Evolutionary conservation across 352 stramenopile genomes (phyloP).

Genomic region (Phytophthora boehmeriae): DNA sequence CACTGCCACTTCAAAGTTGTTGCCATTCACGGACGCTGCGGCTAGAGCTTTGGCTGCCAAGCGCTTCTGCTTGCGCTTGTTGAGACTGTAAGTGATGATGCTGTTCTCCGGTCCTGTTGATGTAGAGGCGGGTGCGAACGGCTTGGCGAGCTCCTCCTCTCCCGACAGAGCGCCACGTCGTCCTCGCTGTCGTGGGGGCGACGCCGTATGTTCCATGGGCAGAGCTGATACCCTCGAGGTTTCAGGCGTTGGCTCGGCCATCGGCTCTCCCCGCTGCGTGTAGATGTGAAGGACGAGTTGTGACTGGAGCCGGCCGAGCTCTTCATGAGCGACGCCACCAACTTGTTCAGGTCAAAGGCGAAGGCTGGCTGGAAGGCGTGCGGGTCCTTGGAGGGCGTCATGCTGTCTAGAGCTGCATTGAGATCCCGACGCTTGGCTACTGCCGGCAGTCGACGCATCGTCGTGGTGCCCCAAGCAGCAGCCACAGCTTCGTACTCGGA

Average conservation of each 20-base stretch:
- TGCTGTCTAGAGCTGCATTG: constrained; percentile 45
- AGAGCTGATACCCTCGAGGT: constrained; percentile 40
- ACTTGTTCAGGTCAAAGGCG: constrained; percentile 61
- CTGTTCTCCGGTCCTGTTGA: constrained; percentile 38
- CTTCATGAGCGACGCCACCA: constrained; percentile 51
- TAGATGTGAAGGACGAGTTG: constrained; percentile 44
- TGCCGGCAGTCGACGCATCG: constrained; percentile 45
- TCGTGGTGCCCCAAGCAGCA: constrained; percentile 46
- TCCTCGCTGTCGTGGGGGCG: constrained; percentile 30
- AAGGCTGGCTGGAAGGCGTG: constrained; percentile 54
- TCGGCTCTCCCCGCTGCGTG: constrained; percentile 29
- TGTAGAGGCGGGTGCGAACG: constrained; percentile 8
- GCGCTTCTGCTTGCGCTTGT: constrained; percentile 65
- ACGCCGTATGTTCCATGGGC: constrained; percentile 6
- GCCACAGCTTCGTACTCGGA: constrained; percentile 32
- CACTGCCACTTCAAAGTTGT: constrained; percentile 41
- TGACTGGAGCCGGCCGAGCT: constrained; percentile 25
- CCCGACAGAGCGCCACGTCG: constrained; percentile 50
- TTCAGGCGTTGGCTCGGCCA: constrained; percentile 28
- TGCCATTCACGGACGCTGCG: constrained; percentile 25
- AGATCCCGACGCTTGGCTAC: constrained; percentile 39
- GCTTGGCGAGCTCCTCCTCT: constrained; percentile 32
- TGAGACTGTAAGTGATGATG: constrained; percentile 63
- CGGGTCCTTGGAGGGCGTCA: constrained; percentile 35
- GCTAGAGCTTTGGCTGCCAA: constrained; percentile 46